Evolutionary conservation across 257 asterid genomes (phyloP), one percentile per base, ranked within the genome.

Genomic region (Solanum habrochaites): DNA sequence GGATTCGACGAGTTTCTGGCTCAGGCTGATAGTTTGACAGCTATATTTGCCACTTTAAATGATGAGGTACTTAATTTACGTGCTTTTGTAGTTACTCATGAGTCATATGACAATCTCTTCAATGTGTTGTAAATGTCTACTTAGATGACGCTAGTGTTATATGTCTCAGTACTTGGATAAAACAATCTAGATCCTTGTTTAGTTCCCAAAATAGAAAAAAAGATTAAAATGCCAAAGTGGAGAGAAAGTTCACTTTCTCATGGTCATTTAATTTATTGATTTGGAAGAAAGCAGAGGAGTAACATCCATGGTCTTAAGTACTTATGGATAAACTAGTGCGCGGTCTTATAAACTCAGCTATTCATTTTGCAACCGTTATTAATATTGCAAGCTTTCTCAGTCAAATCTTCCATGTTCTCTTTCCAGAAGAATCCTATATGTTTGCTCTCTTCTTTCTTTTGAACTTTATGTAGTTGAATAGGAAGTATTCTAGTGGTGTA

Each of bases 11-110:
- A 95, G 89, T 96, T 93, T 92, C 92, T 97, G 89, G 98, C 99
- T 62, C 99, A 97, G 90, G 99, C 99, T 49, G 98, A 97, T 93
- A 93, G 99, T 93, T 91, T 97, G 93, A 94, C 98, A 86, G 98
- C 99, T 69, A 92, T 97, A 80, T 97, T 97, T 92, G 98, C 99
- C 86, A 98, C 99, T 91, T 89, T 97, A 77, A 97, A 97, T 93
- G 99, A 97, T 60, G 99, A 97, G 99, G 99, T 97, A 93, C 39
- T 49, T n/a, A 47, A 31, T 32, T 62, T 40, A 37, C 3, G 29
- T 73, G 82, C 37, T 72, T 66, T 45, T 72, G 29, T 81, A 81
- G 67, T 80, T 80, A 47, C 1, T 80, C 39, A 29, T 80, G 67
- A 80, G 3, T 80, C 39, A 29, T n/a, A n/a, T 80, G 67, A 27